These are phyloP conservation scores for Talaromyces sp. DNA, from an alignment of 2,329 filamentous ascomycete genomes.

Conservation along the genomic window DNA sequence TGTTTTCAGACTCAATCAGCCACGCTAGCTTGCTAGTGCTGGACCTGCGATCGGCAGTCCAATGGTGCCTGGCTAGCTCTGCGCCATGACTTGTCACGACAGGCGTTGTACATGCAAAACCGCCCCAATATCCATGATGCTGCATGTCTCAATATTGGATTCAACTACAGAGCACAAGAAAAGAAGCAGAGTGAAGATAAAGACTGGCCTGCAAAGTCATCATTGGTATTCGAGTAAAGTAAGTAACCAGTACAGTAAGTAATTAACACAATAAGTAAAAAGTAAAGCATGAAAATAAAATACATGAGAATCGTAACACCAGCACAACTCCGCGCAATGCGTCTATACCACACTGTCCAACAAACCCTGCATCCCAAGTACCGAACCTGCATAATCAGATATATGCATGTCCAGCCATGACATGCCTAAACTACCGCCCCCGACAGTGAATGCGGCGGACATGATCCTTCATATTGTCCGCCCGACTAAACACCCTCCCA, in stretches of 20 bases:
- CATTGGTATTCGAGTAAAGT: background rate
- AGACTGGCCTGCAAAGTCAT: background rate
- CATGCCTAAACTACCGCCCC: background rate
- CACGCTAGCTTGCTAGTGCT: background rate
- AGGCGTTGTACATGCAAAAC: background rate
- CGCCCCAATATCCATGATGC: background rate
- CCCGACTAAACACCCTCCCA: constrained; percentile 53
- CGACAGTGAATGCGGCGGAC: constrained; percentile 36
- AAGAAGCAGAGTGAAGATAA: background rate
- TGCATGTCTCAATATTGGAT: background rate
- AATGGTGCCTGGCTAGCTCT: background rate
- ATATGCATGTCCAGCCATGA: no score
- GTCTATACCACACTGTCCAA: background rate
- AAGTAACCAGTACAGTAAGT: no score
- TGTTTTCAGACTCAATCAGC: background rate
- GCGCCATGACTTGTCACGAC: background rate
- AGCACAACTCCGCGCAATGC: background rate
- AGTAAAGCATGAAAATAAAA: background rate
- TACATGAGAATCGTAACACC: background rate
- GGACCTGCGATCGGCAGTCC: background rate
- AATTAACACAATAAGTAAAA: background rate
- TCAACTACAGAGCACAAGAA: background rate
- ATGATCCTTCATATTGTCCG: constrained; percentile 57
- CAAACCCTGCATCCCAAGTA: no score
- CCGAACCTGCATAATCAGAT: no score